A percentile compares a stretch with the other conserved stretches of the same genome.
Evolutionary conservation across 2,329 filamentous ascomycete genomes (phyloP).

Genomic region (Aspergillus uvarum): DNA sequence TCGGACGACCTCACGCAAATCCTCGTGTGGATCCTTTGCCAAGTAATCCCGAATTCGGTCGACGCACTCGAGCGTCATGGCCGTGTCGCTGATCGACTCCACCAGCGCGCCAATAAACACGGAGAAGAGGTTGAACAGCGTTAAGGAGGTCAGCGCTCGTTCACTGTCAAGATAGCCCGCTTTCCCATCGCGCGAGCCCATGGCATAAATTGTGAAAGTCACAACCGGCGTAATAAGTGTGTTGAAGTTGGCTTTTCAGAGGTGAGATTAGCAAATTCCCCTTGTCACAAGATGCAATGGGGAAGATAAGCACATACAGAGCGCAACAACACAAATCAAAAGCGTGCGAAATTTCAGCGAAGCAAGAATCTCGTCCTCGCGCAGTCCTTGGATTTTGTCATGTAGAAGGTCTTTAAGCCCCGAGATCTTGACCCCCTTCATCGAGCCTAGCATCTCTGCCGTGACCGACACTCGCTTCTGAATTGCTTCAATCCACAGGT

Average conservation of each 20-base stretch:
- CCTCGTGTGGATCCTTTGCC: neutral
- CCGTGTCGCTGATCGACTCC: neutral
- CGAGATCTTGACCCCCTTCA: constrained; percentile 43
- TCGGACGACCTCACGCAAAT: neutral
- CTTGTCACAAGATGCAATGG: neutral
- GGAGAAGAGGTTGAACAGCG: neutral
- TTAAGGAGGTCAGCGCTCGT: neutral
- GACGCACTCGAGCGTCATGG: neutral
- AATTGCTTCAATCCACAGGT: constrained; percentile 26
- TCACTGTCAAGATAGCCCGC: neutral
- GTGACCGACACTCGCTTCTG: constrained; percentile 30
- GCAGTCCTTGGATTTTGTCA: constrained; percentile 34
- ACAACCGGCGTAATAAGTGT: neutral
- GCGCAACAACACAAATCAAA: constrained; percentile 14
- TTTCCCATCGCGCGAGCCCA: neutral
- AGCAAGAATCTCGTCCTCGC: constrained; percentile 35
- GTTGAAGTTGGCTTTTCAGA: neutral
- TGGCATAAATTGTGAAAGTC: neutral
- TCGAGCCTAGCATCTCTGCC: constrained; percentile 32
- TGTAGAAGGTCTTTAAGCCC: constrained; percentile 35
- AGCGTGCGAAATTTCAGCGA: constrained; percentile 26
- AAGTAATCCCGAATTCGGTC: neutral
- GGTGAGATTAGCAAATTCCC: neutral
- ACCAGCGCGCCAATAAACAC: neutral
- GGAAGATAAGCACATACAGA: neutral